Base-by-base conservation (phyloP, 176 grass and related monocot genomes). In the Calamus simplicifolius region DNA sequence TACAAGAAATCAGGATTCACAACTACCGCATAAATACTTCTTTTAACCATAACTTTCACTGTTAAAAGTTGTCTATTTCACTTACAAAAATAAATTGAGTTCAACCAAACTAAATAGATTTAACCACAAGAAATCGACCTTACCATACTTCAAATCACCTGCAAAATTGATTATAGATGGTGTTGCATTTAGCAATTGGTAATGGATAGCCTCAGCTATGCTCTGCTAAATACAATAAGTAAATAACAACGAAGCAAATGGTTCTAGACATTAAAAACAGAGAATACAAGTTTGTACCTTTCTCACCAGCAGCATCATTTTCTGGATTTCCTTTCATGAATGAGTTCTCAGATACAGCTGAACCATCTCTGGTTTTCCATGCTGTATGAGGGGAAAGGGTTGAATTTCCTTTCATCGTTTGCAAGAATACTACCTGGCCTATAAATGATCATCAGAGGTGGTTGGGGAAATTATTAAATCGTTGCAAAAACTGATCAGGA, bases 91-190 rank as follows among this genome's bases (percentile, higher is more conserved):
- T 57, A 66, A 27, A 57, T 71, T 52, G 70, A 27, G 65, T 79
- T 66, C 27, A 79, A 87, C 35, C 12, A 43, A 43, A 43, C 10
- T 43, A 29, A 7, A 43, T 12, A 43, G 1, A 43, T 43, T 43
- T 43, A 3, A 43, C 8, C 19, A 6, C 67, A 55, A 70, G 43
- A 27, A 16, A 63, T 25, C 25, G 3, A 51, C 48, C 31, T 64
- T 88, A 97, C 81, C 87, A 38, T 91, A 97, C 79, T 97, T 97
- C 29, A 97, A 74, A 73, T 97, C 81, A 5, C 87, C 87, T 48
- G 84, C 81, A 67, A 97, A 97, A 83, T 91, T 81, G 55, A 97
- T 85, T 60, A 88, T 72, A 19, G 76, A 21, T 23, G 81, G 81
- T 67, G 87, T 73, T 73, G 87, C 68, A 61, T 90, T 72, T 58